Evolutionary conservation across 2,329 filamentous ascomycete genomes (phyloP).

Genomic region (Aurifilum marmelostoma): DNA sequence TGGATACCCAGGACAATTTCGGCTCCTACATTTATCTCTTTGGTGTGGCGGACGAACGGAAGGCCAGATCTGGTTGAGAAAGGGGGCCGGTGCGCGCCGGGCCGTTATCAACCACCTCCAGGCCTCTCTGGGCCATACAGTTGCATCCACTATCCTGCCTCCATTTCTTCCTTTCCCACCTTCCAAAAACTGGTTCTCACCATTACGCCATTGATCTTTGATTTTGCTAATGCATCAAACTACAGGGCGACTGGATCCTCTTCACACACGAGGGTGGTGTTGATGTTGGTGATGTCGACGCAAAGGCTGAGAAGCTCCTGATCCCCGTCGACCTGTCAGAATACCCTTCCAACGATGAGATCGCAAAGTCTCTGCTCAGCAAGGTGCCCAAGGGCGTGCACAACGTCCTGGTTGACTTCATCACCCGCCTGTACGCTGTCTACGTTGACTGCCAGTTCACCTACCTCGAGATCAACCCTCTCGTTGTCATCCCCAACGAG

Average conservation of each 20-base stretch:
- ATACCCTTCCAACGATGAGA: slow-evolving; percentile 95
- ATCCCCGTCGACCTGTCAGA: slow-evolving; percentile 93
- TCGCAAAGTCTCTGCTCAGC: slow-evolving; percentile 81
- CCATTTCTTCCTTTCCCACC: slow-evolving; percentile 29
- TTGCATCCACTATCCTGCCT: slow-evolving; percentile 25
- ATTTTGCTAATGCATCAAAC: slow-evolving; percentile 17
- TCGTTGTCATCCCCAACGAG: slow-evolving; percentile 95
- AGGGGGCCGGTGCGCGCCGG: slow-evolving; percentile 25
- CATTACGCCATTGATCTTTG: slow-evolving; percentile 27
- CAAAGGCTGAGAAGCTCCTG: slow-evolving; percentile 97
- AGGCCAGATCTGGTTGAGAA: slow-evolving; percentile 22
- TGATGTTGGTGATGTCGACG: slow-evolving; percentile 98
- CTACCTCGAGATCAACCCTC: slow-evolving; percentile 99
- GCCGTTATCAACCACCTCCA: slow-evolving; percentile 26
- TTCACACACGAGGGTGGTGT: slow-evolving; percentile 99
- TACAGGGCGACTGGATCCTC: slow-evolving; percentile 97
- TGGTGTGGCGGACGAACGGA: slow-evolving; percentile 28
- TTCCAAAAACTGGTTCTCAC: slow-evolving; percentile 31
- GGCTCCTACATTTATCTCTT: slow-evolving; percentile 18
- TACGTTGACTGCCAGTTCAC: slow-evolving; percentile 99
- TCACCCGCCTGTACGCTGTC: slow-evolving; percentile 95
- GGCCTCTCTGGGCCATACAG: slow-evolving; percentile 20
- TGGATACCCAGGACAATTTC: slow-evolving; percentile 25
- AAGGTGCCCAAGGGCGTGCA: slow-evolving; percentile 95
- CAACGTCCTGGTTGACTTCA: slow-evolving; percentile 99